Base-by-base conservation (phyloP, 2,329 filamentous ascomycete genomes). In the Neonectria neomacrospora region DNA sequence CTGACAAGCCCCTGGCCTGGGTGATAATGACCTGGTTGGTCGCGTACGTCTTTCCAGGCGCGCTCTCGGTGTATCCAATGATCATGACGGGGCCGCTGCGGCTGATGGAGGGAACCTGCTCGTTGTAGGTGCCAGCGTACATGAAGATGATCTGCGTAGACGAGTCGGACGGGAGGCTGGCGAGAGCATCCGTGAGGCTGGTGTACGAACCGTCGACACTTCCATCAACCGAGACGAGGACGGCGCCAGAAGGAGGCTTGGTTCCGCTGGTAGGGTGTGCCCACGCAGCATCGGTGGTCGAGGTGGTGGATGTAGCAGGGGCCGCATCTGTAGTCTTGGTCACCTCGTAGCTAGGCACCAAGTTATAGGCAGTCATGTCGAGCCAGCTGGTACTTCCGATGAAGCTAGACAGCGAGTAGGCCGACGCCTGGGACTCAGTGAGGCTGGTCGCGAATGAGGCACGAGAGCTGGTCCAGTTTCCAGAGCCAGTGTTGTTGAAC, bases 401-500 rank as follows among this genome's bases (percentile, higher is more conserved):
- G 32, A 71, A 71, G 1, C 42, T 64, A 0, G 61, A 58, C 1
- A 71, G 48, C 10, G 69, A 61, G 47, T 71, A 71, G 5, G 61
- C 23, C 2, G 63, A 50, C 12, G 63, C 67, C 44, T 70, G 68
- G 9, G 67, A 53, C 37, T 71, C 67, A 0, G 61, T 70, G 14
- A 71, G 53, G 18, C 67, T 65, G 9, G 69, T 71, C 1, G 69
- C 69, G 12, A 71, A 71, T 30, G 57, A 70, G 3, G 63, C 69
- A 9, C 69, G 20, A 11, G 69, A 71, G 1, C 59, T 48, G 0
- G 67, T 69, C 69, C 69, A 71, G 22, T 70, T 71, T 11, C 69
- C 69, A 1, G 67, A 67, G 1, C 89, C 88, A 1, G 80, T 81
- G 74, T 91, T 91, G 41, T 72, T 78, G 69, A 85, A 90, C 77